A percentile compares a stretch with the other conserved stretches of the same genome.
Evolutionary conservation across 495 filamentous ascomycete genomes (phyloP).

Genomic region (Wilcoxina mikolae): DNA sequence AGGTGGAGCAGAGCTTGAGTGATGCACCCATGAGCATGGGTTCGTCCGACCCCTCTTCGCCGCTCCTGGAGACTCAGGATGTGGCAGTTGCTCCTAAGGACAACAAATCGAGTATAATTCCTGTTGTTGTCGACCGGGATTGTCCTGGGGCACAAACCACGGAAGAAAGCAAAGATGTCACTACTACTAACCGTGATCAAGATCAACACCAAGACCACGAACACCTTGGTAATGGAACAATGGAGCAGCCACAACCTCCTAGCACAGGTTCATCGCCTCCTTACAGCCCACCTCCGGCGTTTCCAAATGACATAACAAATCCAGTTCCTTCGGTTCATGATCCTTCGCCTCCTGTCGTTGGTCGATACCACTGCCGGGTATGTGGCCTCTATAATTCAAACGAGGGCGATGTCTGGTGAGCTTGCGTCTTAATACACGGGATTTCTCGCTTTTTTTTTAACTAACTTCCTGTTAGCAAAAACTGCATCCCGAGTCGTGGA

Average conservation of each 20-base stretch:
- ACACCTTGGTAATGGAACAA: background rate
- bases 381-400: no score
- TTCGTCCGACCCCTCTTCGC: background rate
- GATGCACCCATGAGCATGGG: constrained; percentile 20
- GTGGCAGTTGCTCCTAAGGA: background rate
- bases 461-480: background rate
- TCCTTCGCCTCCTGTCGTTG: background rate
- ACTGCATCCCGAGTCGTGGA: background rate
- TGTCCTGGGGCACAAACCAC: no score
- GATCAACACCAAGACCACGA: no score
- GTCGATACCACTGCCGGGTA: background rate
- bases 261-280: background rate
- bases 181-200: no score
- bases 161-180: no score
- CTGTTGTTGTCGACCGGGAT: no score
- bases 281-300: constrained; percentile 1
- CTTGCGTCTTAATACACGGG: no score
- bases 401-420: no score
- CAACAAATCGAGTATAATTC: background rate
- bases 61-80: no score
- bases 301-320: background rate
- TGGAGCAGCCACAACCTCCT: background rate
- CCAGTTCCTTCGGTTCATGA: background rate
- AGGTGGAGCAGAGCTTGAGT: constrained; percentile 13
- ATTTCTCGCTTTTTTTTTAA: background rate